Evolutionary conservation across 495 filamentous ascomycete genomes (phyloP), one percentile per base, ranked within the genome.

Genomic region (Aspergillus diversus): DNA sequence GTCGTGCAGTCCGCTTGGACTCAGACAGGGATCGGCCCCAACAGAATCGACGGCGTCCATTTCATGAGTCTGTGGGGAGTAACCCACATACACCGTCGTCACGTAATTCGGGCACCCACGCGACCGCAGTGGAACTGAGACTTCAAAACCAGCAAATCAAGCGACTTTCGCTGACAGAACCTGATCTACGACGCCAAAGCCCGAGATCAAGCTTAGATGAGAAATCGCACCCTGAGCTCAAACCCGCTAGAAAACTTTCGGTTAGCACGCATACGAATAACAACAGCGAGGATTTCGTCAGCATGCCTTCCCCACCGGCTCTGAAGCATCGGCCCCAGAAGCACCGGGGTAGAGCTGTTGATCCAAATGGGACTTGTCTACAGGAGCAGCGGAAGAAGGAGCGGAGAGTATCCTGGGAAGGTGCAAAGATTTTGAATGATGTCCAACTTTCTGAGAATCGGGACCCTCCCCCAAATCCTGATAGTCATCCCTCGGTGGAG

Each of bases 381-480:
- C 71, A 69, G 50, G 66, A 74, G 42, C 57, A 66, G n/a, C 54
- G 61, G 2, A 80, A 78, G 53, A 73, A 68, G 37, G 70, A 75
- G 33, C 66, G 77, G 15, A 73, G 79, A 9, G 79, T 81, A 7
- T 80, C 79, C 8, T 81, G 77, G 77, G 77, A 81, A 54, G 77
- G 75, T 9, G 71, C 78, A 31, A 80, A 80, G 35, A 31, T 75
- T 7, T 57, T 78, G 35, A 75, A 76, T 60, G 69, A 78, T 7
- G 52, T 68, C 12, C 67, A 63, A 16, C 12, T 62, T 32, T 50
- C 34, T 8, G 66, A 70, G 35, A 60, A 34, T 7, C 42, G 59
- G 42, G 57, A 71, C 50, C 42, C 48, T 7, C 51, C 56, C 43
- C n/a, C 32, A 3, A 63, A 61, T 39, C 33, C 47, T 33, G 49